A percentile compares a stretch with the other conserved stretches of the same genome.
Evolutionary conservation across 164 flowering plant species (phyloP).

Genomic region (Liquidambar formosana): DNA sequence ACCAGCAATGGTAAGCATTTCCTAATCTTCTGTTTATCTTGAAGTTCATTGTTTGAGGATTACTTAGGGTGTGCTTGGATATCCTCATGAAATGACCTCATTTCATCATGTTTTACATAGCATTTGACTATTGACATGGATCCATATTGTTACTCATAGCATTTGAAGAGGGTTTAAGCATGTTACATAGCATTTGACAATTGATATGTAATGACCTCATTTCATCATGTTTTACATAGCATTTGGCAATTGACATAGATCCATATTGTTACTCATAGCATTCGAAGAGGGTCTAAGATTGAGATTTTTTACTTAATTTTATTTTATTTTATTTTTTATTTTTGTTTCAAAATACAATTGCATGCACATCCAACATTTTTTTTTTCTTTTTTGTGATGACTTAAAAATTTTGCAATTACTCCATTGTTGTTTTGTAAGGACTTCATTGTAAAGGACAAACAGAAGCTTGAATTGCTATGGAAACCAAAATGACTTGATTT

Average conservation of each 20-base stretch:
- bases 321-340: too few relatives aligned
- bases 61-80: too few relatives aligned
- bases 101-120: background rate
- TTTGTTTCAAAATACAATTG: too few relatives aligned
- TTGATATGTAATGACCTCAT: background rate
- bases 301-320: too few relatives aligned
- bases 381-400: too few relatives aligned
- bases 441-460: background rate
- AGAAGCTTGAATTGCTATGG: too few relatives aligned
- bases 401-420: background rate
- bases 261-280: background rate
- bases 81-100: background rate
- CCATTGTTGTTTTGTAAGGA: background rate
- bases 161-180: background rate
- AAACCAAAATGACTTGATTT: too few relatives aligned
- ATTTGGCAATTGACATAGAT: background rate
- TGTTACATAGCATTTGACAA: too few relatives aligned
- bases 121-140: background rate
- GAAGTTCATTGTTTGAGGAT: too few relatives aligned
- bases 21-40: too few relatives aligned
- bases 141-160: background rate
- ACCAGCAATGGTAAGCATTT: background rate
- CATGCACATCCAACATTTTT: too few relatives aligned
- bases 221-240: background rate
- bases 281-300: background rate